Evolutionary conservation across 2,329 filamentous ascomycete genomes (phyloP), one percentile per base, ranked within the genome.

Genomic region (Onygena corvina): DNA sequence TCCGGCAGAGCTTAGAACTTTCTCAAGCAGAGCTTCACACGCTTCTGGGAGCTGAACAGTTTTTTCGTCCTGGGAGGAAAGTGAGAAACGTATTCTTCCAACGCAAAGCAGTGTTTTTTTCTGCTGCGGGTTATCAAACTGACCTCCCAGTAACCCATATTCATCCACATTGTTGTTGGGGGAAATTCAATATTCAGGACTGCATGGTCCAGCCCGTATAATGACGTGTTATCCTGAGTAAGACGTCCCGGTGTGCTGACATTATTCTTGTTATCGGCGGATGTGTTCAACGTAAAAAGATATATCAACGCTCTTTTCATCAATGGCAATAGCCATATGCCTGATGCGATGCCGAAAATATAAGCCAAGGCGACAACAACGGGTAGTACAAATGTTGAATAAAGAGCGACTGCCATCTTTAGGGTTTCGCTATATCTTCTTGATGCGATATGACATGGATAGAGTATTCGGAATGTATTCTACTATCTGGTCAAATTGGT

Each of bases 151-250:
- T 75, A 79, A 0, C 76, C 77, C 63, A 80, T 71, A 50, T 79
- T 80, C 75, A 80, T 80, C 76, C 77, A 80, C 75, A 79, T 76
- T n/a, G 67, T 69, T 3, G 60, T 56, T 1, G 70, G 63, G 1
- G 71, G 70, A 1, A 73, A 58, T 14, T 67, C 61, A 18, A 76
- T 53, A 55, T 79, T 77, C 45, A 79, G 68, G 52, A 75, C 70
- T 53, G 74, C 77, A 65, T 79, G 76, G 14, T 75, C 72, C 4
- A 79, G 62, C 1, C 71, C 70, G 54, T 79, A 79, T 11, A 64
- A 40, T 16, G 40, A 44, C 4, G 29, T 30, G 4, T 47, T n/a
- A n/a, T n/a, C n/a, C n/a, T n/a, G n/a, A n/a, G n/a, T n/a, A n/a
- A n/a, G n/a, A n/a, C n/a, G n/a, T n/a, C n/a, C 31, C 27, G 4